These are phyloP conservation scores for Creolimax fragrantissima DNA, from an alignment of 78 protist species.

Conservation along the genomic window DNA sequence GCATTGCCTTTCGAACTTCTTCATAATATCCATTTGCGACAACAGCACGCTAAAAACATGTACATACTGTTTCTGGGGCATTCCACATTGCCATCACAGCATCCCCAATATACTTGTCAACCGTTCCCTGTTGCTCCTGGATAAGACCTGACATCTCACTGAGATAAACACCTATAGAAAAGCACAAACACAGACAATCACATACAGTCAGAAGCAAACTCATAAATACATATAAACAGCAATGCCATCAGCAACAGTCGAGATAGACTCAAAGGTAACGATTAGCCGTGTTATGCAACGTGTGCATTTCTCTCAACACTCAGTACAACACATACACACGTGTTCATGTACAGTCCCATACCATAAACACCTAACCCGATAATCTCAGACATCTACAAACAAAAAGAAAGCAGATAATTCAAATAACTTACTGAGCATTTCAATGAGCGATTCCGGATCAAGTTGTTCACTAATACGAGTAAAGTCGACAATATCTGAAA, in stretches of 20 bases:
- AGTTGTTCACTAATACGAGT: neutral
- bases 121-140: neutral
- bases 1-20: neutral
- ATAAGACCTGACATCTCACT: neutral
- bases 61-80: neutral
- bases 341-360: no score
- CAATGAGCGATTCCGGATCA: neutral
- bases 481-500: neutral
- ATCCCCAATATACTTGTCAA: slow-evolving; percentile 36
- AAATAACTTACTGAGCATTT: neutral
- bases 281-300: no score
- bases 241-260: no score
- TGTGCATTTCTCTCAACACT: no score
- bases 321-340: no score
- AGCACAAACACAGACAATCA: no score
- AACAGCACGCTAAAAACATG: neutral
- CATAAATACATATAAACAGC: no score
- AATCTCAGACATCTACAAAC: no score
- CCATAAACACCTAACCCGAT: no score
- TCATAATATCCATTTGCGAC: neutral
- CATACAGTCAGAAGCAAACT: no score
- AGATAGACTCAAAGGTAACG: no score
- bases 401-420: no score
- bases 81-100: slow-evolving; percentile 34
- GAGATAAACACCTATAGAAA: slow-evolving; percentile 12